phyloP scores from a whole-genome alignment of 1,284 basidiomycete genomes.

The Omphalotus olearius region DNA sequence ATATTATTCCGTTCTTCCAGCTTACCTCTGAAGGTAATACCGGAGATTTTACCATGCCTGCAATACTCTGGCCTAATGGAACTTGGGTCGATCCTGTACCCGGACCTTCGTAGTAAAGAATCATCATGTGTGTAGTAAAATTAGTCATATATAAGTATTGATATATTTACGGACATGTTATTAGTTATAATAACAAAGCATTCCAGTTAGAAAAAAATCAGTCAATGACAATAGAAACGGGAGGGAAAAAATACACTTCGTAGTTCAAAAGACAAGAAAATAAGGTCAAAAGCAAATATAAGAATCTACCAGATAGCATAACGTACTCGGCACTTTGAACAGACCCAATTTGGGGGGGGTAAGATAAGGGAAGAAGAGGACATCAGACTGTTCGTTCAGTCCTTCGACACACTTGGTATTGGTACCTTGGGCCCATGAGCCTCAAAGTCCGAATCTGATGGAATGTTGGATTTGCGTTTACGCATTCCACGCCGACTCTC shows the following conservation, averaged over 20 bases:
- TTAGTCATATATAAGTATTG: not conserved
- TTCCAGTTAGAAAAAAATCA: no score
- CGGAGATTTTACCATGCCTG: slow-evolving; percentile 83
- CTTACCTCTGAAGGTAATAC: slow-evolving; percentile 45
- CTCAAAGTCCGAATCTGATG: not conserved
- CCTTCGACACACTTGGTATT: not conserved
- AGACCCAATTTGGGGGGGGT: no score
- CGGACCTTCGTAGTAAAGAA: slow-evolving; percentile 45
- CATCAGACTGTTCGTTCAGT: no score
- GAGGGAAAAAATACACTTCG: no score
- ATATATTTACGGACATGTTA: not conserved
- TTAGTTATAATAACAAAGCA: no score
- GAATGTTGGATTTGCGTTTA: slow-evolving; percentile 14
- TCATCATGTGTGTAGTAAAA: not conserved
- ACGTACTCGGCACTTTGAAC: no score
- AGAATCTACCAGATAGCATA: no score
- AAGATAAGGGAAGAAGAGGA: not conserved
- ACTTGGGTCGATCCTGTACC: slow-evolving; percentile 73
- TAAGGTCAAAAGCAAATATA: not conserved
- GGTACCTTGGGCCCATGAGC: not conserved
- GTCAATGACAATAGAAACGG: no score
- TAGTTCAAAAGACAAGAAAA: not conserved
- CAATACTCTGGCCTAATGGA: slow-evolving; percentile 74
- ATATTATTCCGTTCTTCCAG: slow-evolving; percentile 31
- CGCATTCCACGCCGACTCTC: slow-evolving; percentile 20